These are phyloP conservation scores for Syzygium malaccense DNA, from an alignment of 441 rosid genomes.

Conservation along the genomic window DNA sequence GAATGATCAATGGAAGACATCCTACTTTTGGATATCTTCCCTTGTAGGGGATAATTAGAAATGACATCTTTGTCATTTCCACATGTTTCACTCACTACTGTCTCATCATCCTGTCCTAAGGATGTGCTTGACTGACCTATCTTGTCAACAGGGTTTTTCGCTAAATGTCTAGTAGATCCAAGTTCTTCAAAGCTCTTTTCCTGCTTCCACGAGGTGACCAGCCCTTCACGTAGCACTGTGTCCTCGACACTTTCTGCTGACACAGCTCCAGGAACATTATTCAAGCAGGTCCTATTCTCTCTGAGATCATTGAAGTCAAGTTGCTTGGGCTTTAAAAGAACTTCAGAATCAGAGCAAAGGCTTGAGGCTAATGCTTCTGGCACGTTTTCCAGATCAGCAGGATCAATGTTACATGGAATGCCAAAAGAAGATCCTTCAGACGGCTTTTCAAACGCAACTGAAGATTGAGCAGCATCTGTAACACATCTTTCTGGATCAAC, in stretches of 20 bases:
- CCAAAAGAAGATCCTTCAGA: conserved; percentile 16
- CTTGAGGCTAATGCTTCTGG: conserved; percentile 18
- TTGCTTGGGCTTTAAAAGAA: conserved; percentile 33
- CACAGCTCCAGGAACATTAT: conserved; percentile 17
- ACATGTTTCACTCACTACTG: neutral
- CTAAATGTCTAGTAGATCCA: conserved; percentile 6
- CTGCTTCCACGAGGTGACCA: conserved; percentile 10
- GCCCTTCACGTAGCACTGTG: conserved; percentile 11
- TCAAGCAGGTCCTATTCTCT: conserved; percentile 8
- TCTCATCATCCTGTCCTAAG: neutral
- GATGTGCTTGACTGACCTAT: neutral
- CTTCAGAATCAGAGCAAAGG: conserved; percentile 15
- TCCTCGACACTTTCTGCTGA: conserved; percentile 15
- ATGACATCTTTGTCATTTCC: neutral
- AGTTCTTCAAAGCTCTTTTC: neutral
- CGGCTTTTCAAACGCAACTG: neutral
- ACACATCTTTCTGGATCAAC: conserved; percentile 7
- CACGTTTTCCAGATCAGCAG: conserved; percentile 9
- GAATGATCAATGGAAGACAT: neutral
- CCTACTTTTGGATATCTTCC: neutral
- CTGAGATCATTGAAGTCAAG: conserved; percentile 39
- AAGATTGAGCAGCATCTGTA: conserved; percentile 4
- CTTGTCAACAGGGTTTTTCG: neutral
- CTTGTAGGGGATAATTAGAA: neutral
- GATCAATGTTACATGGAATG: conserved; percentile 18